Conservation (phyloP, 2,329 filamentous ascomycete species). For the Camillea tinctor region DNA sequence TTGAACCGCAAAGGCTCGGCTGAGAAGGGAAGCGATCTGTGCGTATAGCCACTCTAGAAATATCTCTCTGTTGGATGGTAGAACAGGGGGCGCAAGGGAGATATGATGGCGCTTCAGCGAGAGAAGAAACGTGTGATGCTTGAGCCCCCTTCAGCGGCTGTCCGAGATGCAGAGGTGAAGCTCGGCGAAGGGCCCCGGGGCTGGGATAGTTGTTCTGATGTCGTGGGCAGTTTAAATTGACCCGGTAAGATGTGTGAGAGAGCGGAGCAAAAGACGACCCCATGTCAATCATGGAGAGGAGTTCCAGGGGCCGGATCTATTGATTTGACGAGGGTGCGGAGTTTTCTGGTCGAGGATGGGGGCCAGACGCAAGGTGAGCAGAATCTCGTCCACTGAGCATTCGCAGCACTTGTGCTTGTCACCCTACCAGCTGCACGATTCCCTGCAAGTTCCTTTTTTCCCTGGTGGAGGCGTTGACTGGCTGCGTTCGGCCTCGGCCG, state of each 20-base stretch:
- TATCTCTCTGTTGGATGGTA: neutral
- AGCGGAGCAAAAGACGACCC: neutral
- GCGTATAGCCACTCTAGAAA: no score
- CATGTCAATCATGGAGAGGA: neutral
- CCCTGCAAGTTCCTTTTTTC: slow-evolving; percentile 14
- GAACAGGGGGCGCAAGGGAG: slow-evolving; percentile 17
- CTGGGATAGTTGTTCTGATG: no score
- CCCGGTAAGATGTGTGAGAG: no score
- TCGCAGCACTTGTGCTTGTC: slow-evolving; percentile 17
- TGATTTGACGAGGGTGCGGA: slow-evolving; percentile 16
- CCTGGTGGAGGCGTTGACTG: slow-evolving; percentile 5
- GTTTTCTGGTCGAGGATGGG: slow-evolving; percentile 13
- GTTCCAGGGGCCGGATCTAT: slow-evolving; percentile 8
- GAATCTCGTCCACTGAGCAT: slow-evolving; percentile 17
- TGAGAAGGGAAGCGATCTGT: no score
- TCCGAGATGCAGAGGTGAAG: slow-evolving; percentile 2
- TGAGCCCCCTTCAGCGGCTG: no score
- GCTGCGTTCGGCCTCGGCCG: slow-evolving; percentile 16
- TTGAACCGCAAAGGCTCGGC: no score
- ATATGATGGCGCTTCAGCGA: slow-evolving; percentile 12
- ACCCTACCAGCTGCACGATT: slow-evolving; percentile 16
- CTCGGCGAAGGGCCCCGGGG: slow-evolving; percentile 11
- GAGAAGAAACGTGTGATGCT: neutral
- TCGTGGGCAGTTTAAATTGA: no score
- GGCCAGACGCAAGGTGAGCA: slow-evolving; percentile 12